Percentiles rank a stretch among this genome's conserved stretches.
phyloP scores from a whole-genome alignment of 495 filamentous ascomycete genomes.

The Penicillium canariense region DNA sequence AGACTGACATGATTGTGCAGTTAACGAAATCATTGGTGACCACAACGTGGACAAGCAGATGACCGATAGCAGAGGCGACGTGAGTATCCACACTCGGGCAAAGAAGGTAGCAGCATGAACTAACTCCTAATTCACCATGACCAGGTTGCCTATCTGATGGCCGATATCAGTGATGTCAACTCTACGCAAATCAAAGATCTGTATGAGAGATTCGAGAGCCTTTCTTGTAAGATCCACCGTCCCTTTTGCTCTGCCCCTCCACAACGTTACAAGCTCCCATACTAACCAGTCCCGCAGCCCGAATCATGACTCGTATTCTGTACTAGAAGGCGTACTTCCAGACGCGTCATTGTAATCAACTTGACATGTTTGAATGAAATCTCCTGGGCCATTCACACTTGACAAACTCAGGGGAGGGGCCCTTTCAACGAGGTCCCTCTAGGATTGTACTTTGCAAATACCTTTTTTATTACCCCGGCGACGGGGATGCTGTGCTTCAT shows the following conservation, averaged over 20 bases:
- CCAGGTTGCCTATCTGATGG: conserved; percentile 92
- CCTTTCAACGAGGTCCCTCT: conserved; percentile 24
- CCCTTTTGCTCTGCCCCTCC: not conserved
- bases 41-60: conserved; percentile 99
- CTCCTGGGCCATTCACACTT: not conserved
- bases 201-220: conserved; percentile 73
- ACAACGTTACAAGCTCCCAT: not conserved
- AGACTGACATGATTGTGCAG: conserved; percentile 36
- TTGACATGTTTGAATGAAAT: conserved; percentile 16
- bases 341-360: conserved; percentile 25
- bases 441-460: conserved; percentile 5
- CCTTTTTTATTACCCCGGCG: not conserved
- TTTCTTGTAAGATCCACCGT: conserved; percentile 63
- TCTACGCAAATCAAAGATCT: conserved; percentile 78
- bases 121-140: conserved; percentile 13
- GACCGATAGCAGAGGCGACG: conserved; percentile 89
- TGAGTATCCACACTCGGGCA: conserved; percentile 32
- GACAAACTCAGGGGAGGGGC: conserved; percentile 6
- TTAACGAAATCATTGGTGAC: conserved; percentile 88
- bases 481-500: not conserved
- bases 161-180: conserved; percentile 88
- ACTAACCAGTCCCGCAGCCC: conserved; percentile 47
- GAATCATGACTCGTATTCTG: conserved; percentile 83
- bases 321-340: conserved; percentile 54
- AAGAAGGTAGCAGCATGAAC: not conserved